phyloP scores from a whole-genome alignment of 768 basidiomycete species.

The Mycena crocata region DNA sequence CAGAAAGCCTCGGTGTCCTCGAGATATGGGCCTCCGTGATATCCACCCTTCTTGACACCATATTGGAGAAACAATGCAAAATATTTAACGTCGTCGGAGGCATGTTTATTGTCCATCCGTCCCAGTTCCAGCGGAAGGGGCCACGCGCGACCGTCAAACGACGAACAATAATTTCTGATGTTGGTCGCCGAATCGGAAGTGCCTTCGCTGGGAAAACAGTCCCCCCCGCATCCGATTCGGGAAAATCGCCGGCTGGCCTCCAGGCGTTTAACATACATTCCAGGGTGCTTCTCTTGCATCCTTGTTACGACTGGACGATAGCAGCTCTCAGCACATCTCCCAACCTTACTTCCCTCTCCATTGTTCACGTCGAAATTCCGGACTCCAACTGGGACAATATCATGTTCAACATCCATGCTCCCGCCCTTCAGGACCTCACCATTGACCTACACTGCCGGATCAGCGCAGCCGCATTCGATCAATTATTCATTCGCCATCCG shows the following conservation, averaged over 20 bases:
- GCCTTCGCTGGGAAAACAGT: background rate
- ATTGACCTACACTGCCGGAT: conserved; percentile 22
- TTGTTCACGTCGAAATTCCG: conserved; percentile 24
- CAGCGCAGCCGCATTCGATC: background rate
- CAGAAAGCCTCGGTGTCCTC: conserved; percentile 13
- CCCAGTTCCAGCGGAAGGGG: conserved; percentile 16
- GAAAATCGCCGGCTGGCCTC: background rate
- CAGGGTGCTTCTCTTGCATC: conserved; percentile 25
- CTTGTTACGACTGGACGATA: conserved; percentile 23
- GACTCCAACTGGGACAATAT: conserved; percentile 21
- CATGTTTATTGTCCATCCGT: conserved; percentile 26
- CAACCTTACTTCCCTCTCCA: conserved; percentile 24
- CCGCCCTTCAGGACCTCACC: conserved; percentile 13
- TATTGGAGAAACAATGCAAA: conserved; percentile 14
- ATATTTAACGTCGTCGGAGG: conserved; percentile 21
- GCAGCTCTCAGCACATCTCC: conserved; percentile 13
- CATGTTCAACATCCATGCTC: conserved; percentile 13
- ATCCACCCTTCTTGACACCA: conserved; percentile 18
- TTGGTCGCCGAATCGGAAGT: conserved; percentile 17
- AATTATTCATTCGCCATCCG: conserved; percentile 24
- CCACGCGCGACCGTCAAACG: background rate
- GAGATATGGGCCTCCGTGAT: conserved; percentile 12
- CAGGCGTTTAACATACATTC: conserved; percentile 25
- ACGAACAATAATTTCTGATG: background rate
- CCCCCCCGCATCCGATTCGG: background rate